phyloP scores from a whole-genome alignment of 192 early-diverging fungal genomes.

The Ambispora gerdemannii region DNA sequence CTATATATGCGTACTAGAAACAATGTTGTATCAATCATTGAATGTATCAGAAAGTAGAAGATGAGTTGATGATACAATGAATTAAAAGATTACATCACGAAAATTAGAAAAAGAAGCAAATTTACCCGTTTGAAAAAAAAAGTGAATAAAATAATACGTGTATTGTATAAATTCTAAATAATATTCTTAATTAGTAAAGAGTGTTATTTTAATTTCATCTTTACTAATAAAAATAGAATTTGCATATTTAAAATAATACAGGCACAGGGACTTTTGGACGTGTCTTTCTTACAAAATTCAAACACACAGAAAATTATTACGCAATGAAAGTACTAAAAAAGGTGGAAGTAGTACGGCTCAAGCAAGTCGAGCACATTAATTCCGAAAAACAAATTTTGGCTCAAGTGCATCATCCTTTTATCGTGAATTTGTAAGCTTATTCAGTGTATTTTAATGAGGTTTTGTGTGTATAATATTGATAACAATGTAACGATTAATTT shows the following conservation, averaged over 20 bases:
- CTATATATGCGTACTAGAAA: not conserved
- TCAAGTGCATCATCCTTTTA: constrained; percentile 74
- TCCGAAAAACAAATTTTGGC: constrained; percentile 78
- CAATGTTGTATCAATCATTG: not conserved
- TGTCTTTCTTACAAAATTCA: constrained; percentile 84
- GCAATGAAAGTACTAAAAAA: constrained; percentile 89
- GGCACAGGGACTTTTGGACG: constrained; percentile 97
- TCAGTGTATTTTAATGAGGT: constrained; percentile 5
- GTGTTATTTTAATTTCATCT: too few species aligned
- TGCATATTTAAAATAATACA: too few species aligned
- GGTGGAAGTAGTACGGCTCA: constrained; percentile 74
- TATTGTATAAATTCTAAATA: too few species aligned
- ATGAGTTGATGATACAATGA: not conserved
- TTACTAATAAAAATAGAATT: not conserved
- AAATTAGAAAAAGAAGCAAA: not conserved
- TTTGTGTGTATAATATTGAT: not conserved
- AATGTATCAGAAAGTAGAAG: not conserved
- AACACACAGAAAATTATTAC: constrained; percentile 64
- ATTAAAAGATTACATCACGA: not conserved
- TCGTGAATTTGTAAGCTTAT: constrained; percentile 68
- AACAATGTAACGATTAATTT: not conserved
- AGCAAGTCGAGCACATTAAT: constrained; percentile 85
- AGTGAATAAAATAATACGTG: too few species aligned
- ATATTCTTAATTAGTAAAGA: too few species aligned
- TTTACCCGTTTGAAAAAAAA: too few species aligned